Evolutionary conservation across 2,329 filamentous ascomycete genomes (phyloP), one percentile per base, ranked within the genome.

Genomic region (Phoma herbarum): DNA sequence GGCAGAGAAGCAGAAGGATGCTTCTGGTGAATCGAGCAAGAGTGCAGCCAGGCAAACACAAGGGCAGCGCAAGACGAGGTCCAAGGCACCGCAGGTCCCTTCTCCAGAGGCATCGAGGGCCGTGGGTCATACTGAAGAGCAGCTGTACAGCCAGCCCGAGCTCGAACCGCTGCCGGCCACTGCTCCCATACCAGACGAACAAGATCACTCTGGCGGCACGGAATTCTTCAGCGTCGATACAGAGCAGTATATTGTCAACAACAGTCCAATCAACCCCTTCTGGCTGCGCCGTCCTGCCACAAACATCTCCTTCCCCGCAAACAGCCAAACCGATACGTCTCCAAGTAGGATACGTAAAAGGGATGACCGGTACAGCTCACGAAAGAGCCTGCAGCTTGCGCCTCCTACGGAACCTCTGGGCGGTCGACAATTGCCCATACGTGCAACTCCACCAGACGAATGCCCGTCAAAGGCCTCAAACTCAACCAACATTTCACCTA

Each of bases 261-360:
- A 16, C 58, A 63, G 22, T 53, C 61, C 26, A 57, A 25, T 55
- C 9, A 67, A 70, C 37, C 62, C 66, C 0, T 61, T 62, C 45
- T 73, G 70, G 70, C 54, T 73, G 29, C 67, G 65, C 31, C 68
- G 70, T 20, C 64, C 68, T 41, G 57, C 45, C 9, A 55, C 60
- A 20, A 52, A 39, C 29, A 35, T 44, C 7, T 14, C 33, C 5
- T 33, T 55, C 16, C 57, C 65, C 18, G 22, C 50, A 2, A 61
- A 60, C 39, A 50, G 52, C 4, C 52, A 58, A n/a, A 49, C 43
- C 1, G 66, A 71, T 11, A 48, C 53, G 16, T 74, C 71, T 4
- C 70, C 73, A 22, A 66, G 60, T 29, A 65, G 55, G 29, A 47
- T 57, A 14, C 66, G 67, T 23, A 45, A 55, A 4, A 57, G 31